phyloP scores from a whole-genome alignment of 164 flowering plant genomes.

The Akebia trifoliata region DNA sequence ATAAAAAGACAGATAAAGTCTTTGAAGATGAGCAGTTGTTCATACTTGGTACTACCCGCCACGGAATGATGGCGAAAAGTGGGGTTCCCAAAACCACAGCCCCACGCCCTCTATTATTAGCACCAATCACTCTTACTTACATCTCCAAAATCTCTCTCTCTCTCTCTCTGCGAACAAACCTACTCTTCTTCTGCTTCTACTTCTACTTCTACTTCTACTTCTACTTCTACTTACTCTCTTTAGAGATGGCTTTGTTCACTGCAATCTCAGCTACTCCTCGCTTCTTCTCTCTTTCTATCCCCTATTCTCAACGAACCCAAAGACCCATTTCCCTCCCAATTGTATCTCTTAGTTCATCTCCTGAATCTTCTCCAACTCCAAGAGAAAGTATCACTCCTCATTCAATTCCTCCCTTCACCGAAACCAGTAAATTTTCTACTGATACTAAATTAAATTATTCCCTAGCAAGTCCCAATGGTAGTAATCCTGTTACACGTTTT shows the following conservation, averaged over 20 bases:
- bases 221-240: neutral
- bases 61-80: too few relatives aligned
- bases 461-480: conserved; percentile 23
- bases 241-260: conserved; percentile 27
- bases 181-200: neutral
- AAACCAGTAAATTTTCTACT: conserved; percentile 17
- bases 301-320: neutral
- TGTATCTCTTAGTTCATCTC: conserved; percentile 32
- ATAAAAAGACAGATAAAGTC: too few relatives aligned
- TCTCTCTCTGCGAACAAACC: neutral
- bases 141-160: neutral
- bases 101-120: too few relatives aligned
- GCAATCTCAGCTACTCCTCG: conserved; percentile 22
- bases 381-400: conserved; percentile 2
- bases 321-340: conserved; percentile 9
- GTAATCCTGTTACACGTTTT: conserved; percentile 31
- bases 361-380: conserved; percentile 12
- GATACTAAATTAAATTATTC: conserved; percentile 32
- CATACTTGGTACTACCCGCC: too few relatives aligned
- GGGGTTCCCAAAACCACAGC: too few relatives aligned
- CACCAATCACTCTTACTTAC: too few relatives aligned
- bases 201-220: neutral
- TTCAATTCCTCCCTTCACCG: conserved; percentile 13
- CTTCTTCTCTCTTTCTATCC: conserved; percentile 12
- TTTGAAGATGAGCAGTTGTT: too few relatives aligned